phyloP scores from a whole-genome alignment of 345 rosid species.

The Turritis glabra region DNA sequence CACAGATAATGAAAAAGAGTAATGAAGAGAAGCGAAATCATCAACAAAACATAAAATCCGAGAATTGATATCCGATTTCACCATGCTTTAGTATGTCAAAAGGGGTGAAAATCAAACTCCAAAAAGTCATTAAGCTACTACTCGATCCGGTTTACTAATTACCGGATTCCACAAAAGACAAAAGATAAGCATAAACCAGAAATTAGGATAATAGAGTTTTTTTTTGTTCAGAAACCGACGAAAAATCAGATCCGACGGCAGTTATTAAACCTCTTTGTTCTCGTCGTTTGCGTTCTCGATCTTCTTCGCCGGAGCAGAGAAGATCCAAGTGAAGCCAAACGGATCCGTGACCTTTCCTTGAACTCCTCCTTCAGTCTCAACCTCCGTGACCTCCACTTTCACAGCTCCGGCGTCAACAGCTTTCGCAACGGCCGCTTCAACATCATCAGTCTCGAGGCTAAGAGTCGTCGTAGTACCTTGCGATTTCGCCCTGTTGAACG shows the following conservation, averaged over 20 bases:
- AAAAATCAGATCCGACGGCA: constrained; percentile 35
- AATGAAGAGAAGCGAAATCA: background rate
- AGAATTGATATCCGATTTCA: background rate
- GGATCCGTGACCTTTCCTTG: constrained; percentile 79
- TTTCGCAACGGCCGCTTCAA: constrained; percentile 62
- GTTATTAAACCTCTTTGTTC: constrained; percentile 41
- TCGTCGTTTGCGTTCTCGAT: background rate
- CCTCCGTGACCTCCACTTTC: constrained; percentile 51
- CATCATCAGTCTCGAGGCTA: constrained; percentile 67
- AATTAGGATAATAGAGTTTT: constrained; percentile 3
- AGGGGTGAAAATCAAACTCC: constrained; percentile 22
- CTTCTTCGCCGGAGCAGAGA: constrained; percentile 52
- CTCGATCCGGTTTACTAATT: constrained; percentile 10
- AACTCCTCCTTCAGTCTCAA: constrained; percentile 49
- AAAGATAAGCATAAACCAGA: background rate
- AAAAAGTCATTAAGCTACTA: constrained; percentile 25
- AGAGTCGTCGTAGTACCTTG: constrained; percentile 33
- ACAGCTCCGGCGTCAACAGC: constrained; percentile 74
- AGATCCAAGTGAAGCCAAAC: constrained; percentile 70
- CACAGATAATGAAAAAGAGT: too few relatives aligned
- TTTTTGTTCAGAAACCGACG: constrained; percentile 27
- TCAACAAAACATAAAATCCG: background rate
- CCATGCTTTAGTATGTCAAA: constrained; percentile 11
- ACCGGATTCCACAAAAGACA: constrained; percentile 28
- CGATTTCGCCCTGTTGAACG: constrained; percentile 42